Conservation (phyloP, 2,329 filamentous ascomycete genomes). For the Sporothrix schenckii region DNA sequence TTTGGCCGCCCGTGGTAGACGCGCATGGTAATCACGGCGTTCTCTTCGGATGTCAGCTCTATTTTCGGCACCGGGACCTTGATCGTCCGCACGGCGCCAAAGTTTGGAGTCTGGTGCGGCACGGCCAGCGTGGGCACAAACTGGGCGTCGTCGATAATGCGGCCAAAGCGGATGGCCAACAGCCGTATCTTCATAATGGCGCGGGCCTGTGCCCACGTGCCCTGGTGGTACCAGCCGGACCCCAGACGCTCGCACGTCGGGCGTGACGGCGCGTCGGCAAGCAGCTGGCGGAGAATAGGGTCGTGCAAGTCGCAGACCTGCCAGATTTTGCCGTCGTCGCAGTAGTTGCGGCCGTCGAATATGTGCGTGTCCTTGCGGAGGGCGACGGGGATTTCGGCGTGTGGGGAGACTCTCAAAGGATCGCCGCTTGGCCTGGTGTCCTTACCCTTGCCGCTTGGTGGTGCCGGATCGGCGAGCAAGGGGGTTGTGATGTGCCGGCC, state of each 20-base stretch:
- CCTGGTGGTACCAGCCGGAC: conserved; percentile 84
- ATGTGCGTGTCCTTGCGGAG: conserved; percentile 62
- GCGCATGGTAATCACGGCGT: conserved; percentile 32
- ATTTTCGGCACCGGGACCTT: conserved; percentile 48
- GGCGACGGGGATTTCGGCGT: conserved; percentile 35
- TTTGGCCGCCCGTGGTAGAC: conserved; percentile 34
- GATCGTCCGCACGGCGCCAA: conserved; percentile 39
- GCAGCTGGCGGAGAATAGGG: conserved; percentile 67
- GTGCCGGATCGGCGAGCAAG: conserved; percentile 11
- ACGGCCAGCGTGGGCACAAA: conserved; percentile 41
- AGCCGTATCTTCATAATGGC: conserved; percentile 89
- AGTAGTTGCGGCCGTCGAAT: conserved; percentile 77
- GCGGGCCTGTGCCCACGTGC: conserved; percentile 80
- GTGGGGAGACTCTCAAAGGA: neutral
- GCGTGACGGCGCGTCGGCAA: conserved; percentile 65
- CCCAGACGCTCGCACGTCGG: conserved; percentile 60
- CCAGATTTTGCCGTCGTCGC: conserved; percentile 85
- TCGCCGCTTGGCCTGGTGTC: no score
- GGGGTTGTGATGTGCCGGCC: neutral
- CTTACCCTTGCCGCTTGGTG: neutral
- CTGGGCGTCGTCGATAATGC: conserved; percentile 52
- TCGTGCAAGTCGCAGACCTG: conserved; percentile 92
- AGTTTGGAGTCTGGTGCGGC: conserved; percentile 43
- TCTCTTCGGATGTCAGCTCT: conserved; percentile 46
- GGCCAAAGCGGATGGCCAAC: conserved; percentile 63